These are phyloP conservation scores for Picea sitchensis DNA, from an alignment of 75 land plant genomes.

Conservation along the genomic window DNA sequence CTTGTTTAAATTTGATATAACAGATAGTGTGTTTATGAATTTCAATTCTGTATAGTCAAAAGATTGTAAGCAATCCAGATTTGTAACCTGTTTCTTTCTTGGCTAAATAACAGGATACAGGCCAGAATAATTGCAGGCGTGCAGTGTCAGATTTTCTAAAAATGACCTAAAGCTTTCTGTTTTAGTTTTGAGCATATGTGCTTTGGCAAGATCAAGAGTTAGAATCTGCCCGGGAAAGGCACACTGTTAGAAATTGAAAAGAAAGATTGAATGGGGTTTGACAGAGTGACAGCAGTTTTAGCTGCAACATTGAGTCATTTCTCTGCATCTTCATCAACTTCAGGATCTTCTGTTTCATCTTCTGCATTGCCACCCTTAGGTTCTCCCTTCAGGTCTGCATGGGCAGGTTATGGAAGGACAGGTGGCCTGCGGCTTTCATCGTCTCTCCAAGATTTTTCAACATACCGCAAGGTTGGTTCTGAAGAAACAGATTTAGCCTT, in stretches of 20 bases:
- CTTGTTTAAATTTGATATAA: background rate
- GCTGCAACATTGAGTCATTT: slow-evolving; percentile 15
- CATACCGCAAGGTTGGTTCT: slow-evolving; percentile 30
- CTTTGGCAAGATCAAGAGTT: background rate
- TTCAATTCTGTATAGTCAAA: background rate
- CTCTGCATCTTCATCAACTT: slow-evolving; percentile 3
- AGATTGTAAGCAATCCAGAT: background rate
- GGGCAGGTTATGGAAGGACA: slow-evolving; percentile 7
- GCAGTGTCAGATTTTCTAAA: slow-evolving; percentile 1
- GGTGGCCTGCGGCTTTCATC: slow-evolving; percentile 33
- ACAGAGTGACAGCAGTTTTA: slow-evolving; percentile 10
- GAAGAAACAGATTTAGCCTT: slow-evolving; percentile 23
- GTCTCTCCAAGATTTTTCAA: slow-evolving; percentile 65
- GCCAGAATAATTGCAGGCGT: background rate
- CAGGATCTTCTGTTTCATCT: background rate
- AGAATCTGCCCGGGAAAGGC: slow-evolving; percentile 8
- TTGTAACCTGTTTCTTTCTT: background rate
- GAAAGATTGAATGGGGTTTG: slow-evolving; percentile 11
- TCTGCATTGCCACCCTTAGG: background rate
- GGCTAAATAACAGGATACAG: slow-evolving; percentile 7
- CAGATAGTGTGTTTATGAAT: background rate
- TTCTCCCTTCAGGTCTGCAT: slow-evolving; percentile 13
- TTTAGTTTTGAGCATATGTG: background rate
- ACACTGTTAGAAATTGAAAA: background rate
- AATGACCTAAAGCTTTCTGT: background rate